These are phyloP conservation scores for Ophiocordyceps camponoti-leonardi DNA, from an alignment of 2,329 filamentous ascomycete species.

Conservation along the genomic window DNA sequence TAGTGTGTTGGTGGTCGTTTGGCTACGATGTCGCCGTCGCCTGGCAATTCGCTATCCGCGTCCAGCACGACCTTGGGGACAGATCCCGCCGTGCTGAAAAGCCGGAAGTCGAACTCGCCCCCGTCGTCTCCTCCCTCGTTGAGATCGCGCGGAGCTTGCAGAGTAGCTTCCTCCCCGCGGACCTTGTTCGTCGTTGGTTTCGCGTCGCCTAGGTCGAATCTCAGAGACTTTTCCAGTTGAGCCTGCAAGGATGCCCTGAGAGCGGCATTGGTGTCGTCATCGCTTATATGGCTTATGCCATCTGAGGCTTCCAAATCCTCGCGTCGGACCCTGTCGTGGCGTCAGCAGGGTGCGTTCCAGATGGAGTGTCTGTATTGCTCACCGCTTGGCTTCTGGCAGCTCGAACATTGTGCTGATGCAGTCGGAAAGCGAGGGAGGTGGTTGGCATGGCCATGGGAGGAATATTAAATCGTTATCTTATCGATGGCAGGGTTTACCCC, in stretches of 20 bases:
- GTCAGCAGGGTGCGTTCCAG: background rate
- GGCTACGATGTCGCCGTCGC: conserved; percentile 17
- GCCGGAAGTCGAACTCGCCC: conserved; percentile 35
- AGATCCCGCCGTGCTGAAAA: conserved; percentile 32
- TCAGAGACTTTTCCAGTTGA: conserved; percentile 28
- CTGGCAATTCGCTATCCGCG: conserved; percentile 19
- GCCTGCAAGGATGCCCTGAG: conserved; percentile 27
- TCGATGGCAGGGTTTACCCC: too few relatives aligned
- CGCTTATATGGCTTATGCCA: conserved; percentile 6
- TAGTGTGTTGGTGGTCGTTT: conserved; percentile 31
- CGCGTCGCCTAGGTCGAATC: conserved; percentile 14
- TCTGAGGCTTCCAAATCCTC: conserved; percentile 2
- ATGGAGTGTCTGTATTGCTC: background rate
- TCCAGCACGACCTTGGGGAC: conserved; percentile 33
- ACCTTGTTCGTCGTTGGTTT: background rate
- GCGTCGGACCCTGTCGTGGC: background rate
- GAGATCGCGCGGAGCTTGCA: background rate
- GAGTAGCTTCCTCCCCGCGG: background rate
- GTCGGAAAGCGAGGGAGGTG: too few relatives aligned
- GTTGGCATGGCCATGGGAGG: too few relatives aligned
- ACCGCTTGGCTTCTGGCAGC: conserved; percentile 10
- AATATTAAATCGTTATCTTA: too few relatives aligned
- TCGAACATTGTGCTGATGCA: conserved; percentile 5
- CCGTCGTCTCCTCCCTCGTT: conserved; percentile 13
- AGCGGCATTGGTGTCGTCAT: conserved; percentile 16